These are phyloP conservation scores for Suillus ampliporus DNA, from an alignment of 768 basidiomycete genomes.

Conservation along the genomic window DNA sequence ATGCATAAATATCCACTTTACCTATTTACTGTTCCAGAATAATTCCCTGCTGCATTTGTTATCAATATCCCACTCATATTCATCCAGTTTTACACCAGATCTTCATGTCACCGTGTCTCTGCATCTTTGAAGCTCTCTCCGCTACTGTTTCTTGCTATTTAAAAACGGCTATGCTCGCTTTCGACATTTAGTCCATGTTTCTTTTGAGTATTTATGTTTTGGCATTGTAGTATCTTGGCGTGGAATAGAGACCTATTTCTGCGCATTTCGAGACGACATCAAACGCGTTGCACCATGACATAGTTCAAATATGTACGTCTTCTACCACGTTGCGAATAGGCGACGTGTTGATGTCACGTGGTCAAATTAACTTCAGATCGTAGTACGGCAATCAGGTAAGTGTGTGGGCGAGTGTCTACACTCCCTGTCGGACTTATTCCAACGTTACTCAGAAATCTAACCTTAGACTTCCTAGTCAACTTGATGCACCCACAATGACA, in stretches of 20 bases:
- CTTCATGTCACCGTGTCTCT: background rate
- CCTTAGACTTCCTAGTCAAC: background rate
- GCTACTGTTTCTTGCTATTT: background rate
- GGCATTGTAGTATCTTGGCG: background rate
- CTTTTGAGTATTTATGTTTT: background rate
- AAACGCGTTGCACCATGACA: too few species aligned
- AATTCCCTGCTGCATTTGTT: conserved; percentile 9
- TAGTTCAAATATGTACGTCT: too few species aligned
- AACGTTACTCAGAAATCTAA: background rate
- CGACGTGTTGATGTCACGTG: background rate
- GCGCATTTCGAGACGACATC: too few species aligned
- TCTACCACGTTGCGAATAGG: background rate
- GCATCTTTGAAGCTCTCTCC: background rate
- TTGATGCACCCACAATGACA: background rate
- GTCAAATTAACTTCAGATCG: background rate
- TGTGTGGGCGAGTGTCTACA: too few species aligned
- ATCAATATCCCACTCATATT: background rate
- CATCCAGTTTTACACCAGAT: background rate
- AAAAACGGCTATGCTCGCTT: background rate
- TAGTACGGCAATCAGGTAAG: background rate
- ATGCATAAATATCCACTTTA: background rate
- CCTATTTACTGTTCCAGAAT: conserved; percentile 7
- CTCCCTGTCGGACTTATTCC: background rate
- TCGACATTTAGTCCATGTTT: background rate
- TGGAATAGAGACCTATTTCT: background rate